Conservation (phyloP, 1,284 basidiomycete species). For the Agroathelia rolfsii region DNA sequence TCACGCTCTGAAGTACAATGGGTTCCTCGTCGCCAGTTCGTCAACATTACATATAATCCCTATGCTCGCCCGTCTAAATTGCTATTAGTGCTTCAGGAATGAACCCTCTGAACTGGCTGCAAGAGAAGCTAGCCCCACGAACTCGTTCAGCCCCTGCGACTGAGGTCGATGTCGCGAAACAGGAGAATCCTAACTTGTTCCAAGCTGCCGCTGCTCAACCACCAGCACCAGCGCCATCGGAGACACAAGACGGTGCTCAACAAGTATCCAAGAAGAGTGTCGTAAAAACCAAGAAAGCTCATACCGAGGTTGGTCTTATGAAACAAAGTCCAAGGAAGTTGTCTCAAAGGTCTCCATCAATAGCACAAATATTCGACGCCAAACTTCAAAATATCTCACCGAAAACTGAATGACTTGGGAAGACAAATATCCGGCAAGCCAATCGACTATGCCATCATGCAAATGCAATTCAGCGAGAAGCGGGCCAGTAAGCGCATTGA, state of each 20-base stretch:
- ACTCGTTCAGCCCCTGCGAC: constrained; percentile 34
- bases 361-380: constrained; percentile 88
- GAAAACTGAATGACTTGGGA: constrained; percentile 85
- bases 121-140: constrained; percentile 43
- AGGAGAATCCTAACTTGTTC: constrained; percentile 45
- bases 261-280: too few species aligned
- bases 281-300: constrained; percentile 18
- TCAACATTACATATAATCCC: background rate
- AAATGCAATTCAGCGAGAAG: constrained; percentile 94
- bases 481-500: constrained; percentile 78
- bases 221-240: too few species aligned
- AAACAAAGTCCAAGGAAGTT: too few species aligned
- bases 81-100: constrained; percentile 22
- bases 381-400: constrained; percentile 86
- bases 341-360: background rate
- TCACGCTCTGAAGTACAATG: constrained; percentile 22
- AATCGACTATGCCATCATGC: constrained; percentile 89
- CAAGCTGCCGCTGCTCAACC: constrained; percentile 29
- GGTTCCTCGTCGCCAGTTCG: constrained; percentile 20
- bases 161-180: constrained; percentile 42
- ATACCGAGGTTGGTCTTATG: constrained; percentile 24
- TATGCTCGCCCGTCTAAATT: background rate
- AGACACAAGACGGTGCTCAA: too few species aligned
- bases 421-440: constrained; percentile 84
- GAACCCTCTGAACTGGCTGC: constrained; percentile 56